phyloP scores from a whole-genome alignment of 1,139 yeast species.

The Yamadazyma epiphylla region DNA sequence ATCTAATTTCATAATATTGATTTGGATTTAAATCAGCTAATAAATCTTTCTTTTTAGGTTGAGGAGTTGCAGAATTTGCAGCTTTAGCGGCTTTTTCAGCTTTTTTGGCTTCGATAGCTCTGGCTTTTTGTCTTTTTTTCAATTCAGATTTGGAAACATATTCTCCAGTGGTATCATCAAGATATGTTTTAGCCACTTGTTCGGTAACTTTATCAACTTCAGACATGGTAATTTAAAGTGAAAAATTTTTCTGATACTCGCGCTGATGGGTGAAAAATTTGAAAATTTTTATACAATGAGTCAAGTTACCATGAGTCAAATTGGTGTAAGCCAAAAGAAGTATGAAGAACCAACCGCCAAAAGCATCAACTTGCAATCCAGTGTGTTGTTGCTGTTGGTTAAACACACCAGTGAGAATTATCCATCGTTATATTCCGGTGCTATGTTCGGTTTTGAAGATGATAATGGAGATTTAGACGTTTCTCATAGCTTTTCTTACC shows the following conservation, averaged over 20 bases:
- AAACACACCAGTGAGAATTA: conserved; percentile 70
- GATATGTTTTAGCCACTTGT: conserved; percentile 77
- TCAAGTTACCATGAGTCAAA: background rate
- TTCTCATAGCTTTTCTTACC: conserved; percentile 67
- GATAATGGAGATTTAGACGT: conserved; percentile 47
- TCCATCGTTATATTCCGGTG: conserved; percentile 70
- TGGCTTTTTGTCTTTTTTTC: conserved; percentile 90
- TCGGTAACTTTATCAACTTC: conserved; percentile 67
- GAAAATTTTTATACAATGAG: background rate
- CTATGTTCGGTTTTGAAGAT: conserved; percentile 73
- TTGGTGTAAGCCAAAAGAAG: conserved; percentile 3
- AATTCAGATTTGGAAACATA: conserved; percentile 94
- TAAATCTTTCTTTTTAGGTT: conserved; percentile 55
- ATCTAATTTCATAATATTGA: conserved; percentile 90
- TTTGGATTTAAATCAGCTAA: conserved; percentile 90
- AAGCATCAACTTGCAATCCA: conserved; percentile 47
- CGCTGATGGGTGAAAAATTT: background rate
- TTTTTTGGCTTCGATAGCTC: conserved; percentile 83
- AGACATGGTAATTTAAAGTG: conserved; percentile 23
- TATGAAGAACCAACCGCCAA: conserved; percentile 39
- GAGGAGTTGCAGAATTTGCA: conserved; percentile 47
- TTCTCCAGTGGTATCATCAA: conserved; percentile 95
- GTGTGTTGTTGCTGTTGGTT: conserved; percentile 66
- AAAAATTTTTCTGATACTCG: background rate
- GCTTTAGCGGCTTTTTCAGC: conserved; percentile 82